These are phyloP conservation scores for Starmerella stellata DNA, from an alignment of 805 yeast genomes.

Conservation along the genomic window DNA sequence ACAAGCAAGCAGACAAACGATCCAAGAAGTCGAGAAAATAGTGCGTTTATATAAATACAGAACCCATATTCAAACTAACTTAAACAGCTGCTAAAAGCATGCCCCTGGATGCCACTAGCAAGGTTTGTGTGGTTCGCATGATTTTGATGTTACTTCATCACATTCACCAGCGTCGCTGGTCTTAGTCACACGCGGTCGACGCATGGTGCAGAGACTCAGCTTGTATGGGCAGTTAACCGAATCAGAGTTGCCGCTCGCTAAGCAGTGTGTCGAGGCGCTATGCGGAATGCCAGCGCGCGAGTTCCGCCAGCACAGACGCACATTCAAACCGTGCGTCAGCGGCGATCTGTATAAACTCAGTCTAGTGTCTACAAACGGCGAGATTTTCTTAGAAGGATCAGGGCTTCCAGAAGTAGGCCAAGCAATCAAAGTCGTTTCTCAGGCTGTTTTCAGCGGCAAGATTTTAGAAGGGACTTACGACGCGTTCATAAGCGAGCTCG, in stretches of 20 bases:
- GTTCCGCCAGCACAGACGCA: conserved; percentile 18
- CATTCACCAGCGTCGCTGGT: too few relatives aligned
- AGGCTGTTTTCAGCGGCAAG: conserved; percentile 43
- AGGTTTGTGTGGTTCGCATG: too few relatives aligned
- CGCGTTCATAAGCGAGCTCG: conserved; percentile 39
- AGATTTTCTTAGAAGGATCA: conserved; percentile 10
- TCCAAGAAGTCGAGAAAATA: too few relatives aligned
- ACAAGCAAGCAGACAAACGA: too few relatives aligned
- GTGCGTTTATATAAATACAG: too few relatives aligned
- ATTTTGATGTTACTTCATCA: too few relatives aligned
- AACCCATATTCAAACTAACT: too few relatives aligned
- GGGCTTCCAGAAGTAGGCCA: conserved; percentile 28
- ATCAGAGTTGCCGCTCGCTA: conserved; percentile 19
- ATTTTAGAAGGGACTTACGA: conserved; percentile 24
- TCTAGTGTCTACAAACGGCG: conserved; percentile 5
- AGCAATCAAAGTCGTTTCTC: conserved; percentile 35
- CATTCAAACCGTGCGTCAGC: conserved; percentile 20
- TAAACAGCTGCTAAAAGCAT: too few relatives aligned
- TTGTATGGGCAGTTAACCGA: conserved; percentile 21
- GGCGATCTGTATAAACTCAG: conserved; percentile 23
- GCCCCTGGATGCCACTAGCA: too few relatives aligned
- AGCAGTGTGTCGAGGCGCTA: conserved; percentile 22
- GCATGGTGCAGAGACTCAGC: conserved; percentile 25
- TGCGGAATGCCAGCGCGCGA: conserved; percentile 24
- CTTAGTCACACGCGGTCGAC: too few relatives aligned